Percentiles rank a stretch among this genome's conserved stretches.
These are phyloP conservation scores for Clonostachys solani DNA, from an alignment of 2,329 filamentous ascomycete species.

Conservation along the genomic window DNA sequence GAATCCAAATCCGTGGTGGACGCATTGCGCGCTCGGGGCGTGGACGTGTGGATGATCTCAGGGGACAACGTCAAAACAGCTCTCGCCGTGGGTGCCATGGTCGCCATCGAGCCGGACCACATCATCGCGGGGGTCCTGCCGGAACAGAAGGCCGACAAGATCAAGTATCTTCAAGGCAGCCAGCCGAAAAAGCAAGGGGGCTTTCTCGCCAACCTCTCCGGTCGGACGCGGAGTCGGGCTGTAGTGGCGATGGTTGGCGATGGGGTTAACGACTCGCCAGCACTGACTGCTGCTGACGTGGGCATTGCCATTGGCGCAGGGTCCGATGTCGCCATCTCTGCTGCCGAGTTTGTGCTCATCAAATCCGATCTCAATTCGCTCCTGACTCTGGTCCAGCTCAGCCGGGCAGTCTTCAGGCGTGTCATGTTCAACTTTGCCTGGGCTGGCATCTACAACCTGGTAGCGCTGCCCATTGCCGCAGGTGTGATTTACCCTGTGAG, in stretches of 20 bases:
- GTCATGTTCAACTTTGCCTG: constrained; percentile 67
- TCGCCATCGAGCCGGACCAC: constrained; percentile 51
- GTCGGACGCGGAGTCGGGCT: constrained; percentile 20
- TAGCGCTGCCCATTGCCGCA: constrained; percentile 61
- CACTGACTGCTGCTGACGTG: constrained; percentile 61
- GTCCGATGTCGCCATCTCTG: constrained; percentile 63
- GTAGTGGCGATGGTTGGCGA: constrained; percentile 68
- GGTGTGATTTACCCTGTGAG: constrained; percentile 59
- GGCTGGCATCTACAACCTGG: constrained; percentile 62
- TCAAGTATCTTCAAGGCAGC: constrained; percentile 25
- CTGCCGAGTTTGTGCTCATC: constrained; percentile 62
- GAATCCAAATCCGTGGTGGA: constrained; percentile 27
- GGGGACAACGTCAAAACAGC: constrained; percentile 49
- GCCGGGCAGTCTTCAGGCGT: constrained; percentile 56
- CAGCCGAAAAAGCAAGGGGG: constrained; percentile 4
- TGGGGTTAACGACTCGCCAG: constrained; percentile 67
- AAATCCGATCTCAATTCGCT: constrained; percentile 50
- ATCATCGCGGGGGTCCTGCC: constrained; percentile 62
- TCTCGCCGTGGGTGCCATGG: constrained; percentile 48
- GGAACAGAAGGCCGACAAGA: constrained; percentile 32
- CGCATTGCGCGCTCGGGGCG: constrained; percentile 26
- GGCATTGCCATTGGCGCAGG: constrained; percentile 66
- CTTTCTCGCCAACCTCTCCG: constrained; percentile 7
- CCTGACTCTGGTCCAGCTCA: constrained; percentile 55
- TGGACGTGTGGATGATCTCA: constrained; percentile 42